Percentiles rank a stretch among this genome's conserved stretches.
Evolutionary conservation across 768 basidiomycete species (phyloP).

Genomic region (Harrya chromipes): DNA sequence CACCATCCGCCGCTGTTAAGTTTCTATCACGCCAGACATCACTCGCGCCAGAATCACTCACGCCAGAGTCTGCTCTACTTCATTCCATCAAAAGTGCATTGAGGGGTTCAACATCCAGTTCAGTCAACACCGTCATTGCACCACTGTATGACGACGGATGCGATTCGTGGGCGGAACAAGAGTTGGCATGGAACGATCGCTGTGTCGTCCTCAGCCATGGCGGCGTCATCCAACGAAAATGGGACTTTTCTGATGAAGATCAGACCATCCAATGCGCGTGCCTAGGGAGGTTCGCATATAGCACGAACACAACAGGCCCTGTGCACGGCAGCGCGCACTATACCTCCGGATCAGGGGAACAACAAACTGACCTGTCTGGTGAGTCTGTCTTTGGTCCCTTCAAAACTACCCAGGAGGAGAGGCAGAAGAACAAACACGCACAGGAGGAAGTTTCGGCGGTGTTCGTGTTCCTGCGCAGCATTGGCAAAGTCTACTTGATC

Average conservation of each 20-base stretch:
- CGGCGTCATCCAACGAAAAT: conserved; percentile 66
- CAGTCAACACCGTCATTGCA: conserved; percentile 40
- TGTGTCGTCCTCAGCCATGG: conserved; percentile 64
- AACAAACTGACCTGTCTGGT: conserved; percentile 12
- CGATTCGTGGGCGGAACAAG: conserved; percentile 51
- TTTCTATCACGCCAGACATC: conserved; percentile 36
- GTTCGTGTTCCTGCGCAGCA: conserved; percentile 75
- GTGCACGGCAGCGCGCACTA: conserved; percentile 29
- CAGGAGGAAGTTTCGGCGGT: conserved; percentile 51
- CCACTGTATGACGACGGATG: conserved; percentile 38
- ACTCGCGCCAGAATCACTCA: neutral
- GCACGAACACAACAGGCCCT: conserved; percentile 25
- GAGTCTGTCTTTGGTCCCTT: conserved; percentile 43
- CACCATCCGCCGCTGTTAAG: conserved; percentile 42
- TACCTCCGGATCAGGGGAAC: conserved; percentile 19
- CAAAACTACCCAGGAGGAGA: conserved; percentile 38
- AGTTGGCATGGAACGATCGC: conserved; percentile 67
- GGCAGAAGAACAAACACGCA: conserved; percentile 35
- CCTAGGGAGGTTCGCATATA: conserved; percentile 67
- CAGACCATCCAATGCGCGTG: conserved; percentile 80
- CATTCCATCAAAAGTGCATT: conserved; percentile 58
- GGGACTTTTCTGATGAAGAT: conserved; percentile 69
- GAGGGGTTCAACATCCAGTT: conserved; percentile 48
- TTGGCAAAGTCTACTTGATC: conserved; percentile 66
- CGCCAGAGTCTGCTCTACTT: conserved; percentile 42